Conservation (phyloP, 2,329 filamentous ascomycete species). For the Nothophaeocryptopus gaeumannii region DNA sequence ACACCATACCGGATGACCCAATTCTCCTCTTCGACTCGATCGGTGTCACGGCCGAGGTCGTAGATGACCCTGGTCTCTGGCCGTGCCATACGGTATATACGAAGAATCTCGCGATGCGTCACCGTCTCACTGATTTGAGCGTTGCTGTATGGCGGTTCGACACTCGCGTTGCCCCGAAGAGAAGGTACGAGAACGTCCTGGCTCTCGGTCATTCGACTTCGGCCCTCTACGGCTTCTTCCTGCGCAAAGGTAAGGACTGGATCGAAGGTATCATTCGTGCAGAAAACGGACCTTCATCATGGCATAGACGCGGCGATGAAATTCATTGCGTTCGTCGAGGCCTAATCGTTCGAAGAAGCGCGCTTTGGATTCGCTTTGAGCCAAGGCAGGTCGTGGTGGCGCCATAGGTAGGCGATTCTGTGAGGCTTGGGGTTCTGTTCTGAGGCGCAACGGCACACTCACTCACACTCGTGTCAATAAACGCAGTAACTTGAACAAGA, state of each 20-base stretch:
- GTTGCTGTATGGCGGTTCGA: slow-evolving; percentile 44
- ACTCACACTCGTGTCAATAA: not conserved
- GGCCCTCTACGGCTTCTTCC: slow-evolving; percentile 44
- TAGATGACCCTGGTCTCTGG: slow-evolving; percentile 42
- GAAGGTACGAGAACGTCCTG: slow-evolving; percentile 40
- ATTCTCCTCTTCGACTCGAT: slow-evolving; percentile 45
- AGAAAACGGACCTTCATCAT: slow-evolving; percentile 42
- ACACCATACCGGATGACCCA: slow-evolving; percentile 43
- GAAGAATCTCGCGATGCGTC: slow-evolving; percentile 45
- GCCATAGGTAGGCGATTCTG: slow-evolving; percentile 23
- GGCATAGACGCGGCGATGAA: slow-evolving; percentile 39
- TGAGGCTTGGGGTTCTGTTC: not conserved
- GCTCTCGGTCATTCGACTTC: slow-evolving; percentile 42
- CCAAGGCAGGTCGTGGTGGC: slow-evolving; percentile 34
- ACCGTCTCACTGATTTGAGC: slow-evolving; percentile 49
- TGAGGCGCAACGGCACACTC: slow-evolving; percentile 8
- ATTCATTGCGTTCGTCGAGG: slow-evolving; percentile 38
- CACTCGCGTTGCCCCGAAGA: slow-evolving; percentile 30
- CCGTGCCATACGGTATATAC: slow-evolving; percentile 41
- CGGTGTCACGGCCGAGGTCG: slow-evolving; percentile 41
- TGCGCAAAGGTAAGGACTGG: slow-evolving; percentile 23
- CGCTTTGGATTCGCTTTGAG: slow-evolving; percentile 47
- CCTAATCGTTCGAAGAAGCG: slow-evolving; percentile 44
- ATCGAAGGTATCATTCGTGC: not conserved
- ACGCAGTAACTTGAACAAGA: too few species aligned